Percentiles rank a stretch among this genome's conserved stretches.
These are phyloP conservation scores for Salix arbutifolia DNA, from an alignment of 345 rosid species.

Conservation along the genomic window DNA sequence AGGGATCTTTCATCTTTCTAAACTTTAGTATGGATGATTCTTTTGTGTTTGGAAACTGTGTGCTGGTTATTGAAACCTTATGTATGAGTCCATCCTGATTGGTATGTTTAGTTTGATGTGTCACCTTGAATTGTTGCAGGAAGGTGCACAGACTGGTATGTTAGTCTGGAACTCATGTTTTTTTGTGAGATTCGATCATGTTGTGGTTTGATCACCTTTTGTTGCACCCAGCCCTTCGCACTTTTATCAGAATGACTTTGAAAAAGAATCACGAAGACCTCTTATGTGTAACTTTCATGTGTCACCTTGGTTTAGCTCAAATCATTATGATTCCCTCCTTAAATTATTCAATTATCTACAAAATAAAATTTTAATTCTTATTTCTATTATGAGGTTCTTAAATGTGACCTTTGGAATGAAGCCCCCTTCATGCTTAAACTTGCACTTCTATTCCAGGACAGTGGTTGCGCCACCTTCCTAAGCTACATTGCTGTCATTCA, in stretches of 20 bases:
- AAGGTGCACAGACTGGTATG: slow-evolving; percentile 35
- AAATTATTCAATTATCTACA: slow-evolving; percentile 1
- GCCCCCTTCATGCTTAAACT: slow-evolving; percentile 36
- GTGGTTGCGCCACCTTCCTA: slow-evolving; percentile 46
- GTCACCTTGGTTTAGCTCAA: slow-evolving; percentile 16
- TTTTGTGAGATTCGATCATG: slow-evolving; percentile 29
- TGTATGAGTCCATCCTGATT: slow-evolving; percentile 2
- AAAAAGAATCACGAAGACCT: slow-evolving; percentile 13
- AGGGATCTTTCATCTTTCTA: background rate
- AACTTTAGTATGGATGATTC: background rate
- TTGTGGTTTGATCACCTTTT: slow-evolving; percentile 25
- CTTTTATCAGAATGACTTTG: slow-evolving; percentile 15
- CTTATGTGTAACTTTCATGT: background rate
- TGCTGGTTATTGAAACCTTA: background rate
- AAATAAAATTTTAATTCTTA: slow-evolving; percentile 2
- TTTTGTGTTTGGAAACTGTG: background rate
- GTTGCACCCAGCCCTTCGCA: slow-evolving; percentile 12
- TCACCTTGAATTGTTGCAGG: slow-evolving; percentile 32
- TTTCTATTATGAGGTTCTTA: slow-evolving; percentile 15
- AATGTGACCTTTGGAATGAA: slow-evolving; percentile 19
- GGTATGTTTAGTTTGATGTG: slow-evolving; percentile 17
- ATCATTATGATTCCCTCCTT: slow-evolving; percentile 16
- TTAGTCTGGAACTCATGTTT: slow-evolving; percentile 38
- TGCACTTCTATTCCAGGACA: slow-evolving; percentile 30
- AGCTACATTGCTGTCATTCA: slow-evolving; percentile 42